phyloP scores from a whole-genome alignment of 129 eudicot species.

The Pulicaria dysenterica region DNA sequence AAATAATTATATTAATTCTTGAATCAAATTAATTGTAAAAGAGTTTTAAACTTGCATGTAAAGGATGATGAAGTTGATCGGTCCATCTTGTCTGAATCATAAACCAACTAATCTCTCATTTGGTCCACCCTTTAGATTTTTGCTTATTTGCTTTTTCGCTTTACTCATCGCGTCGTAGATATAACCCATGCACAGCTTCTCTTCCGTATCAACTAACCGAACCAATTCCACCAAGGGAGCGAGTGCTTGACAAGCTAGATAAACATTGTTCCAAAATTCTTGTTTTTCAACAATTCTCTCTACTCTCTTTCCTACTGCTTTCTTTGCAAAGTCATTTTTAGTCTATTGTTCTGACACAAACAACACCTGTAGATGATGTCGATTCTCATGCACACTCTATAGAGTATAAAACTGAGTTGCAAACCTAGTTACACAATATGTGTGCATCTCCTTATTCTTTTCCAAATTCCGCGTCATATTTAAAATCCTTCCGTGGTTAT shows the following conservation, averaged over 20 bases:
- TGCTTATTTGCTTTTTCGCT: background rate
- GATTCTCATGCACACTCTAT: slow-evolving; percentile 4
- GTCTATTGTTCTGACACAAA: slow-evolving; percentile 6
- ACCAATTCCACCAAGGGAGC: slow-evolving; percentile 10
- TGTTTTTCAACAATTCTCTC: background rate
- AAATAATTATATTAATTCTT: no score
- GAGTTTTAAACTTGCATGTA: no score
- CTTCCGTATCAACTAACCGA: background rate
- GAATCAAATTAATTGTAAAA: no score
- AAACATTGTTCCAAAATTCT: slow-evolving; percentile 2
- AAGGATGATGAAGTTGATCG: no score
- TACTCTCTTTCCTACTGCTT: slow-evolving; percentile 1
- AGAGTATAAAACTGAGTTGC: slow-evolving; percentile 6
- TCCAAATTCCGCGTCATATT: slow-evolving; percentile 6
- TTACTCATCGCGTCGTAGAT: background rate
- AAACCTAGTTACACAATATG: slow-evolving; percentile 19
- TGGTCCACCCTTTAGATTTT: background rate
- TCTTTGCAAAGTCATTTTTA: slow-evolving; percentile 13
- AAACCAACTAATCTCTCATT: no score
- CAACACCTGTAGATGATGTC: slow-evolving; percentile 4
- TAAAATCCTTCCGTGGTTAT: no score
- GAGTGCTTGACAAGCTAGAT: background rate
- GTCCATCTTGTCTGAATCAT: no score
- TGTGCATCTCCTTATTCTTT: background rate
- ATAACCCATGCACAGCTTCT: slow-evolving; percentile 1